Conservation (phyloP, 2,329 filamentous ascomycete species). For the Sporothrix protearum region DNA sequence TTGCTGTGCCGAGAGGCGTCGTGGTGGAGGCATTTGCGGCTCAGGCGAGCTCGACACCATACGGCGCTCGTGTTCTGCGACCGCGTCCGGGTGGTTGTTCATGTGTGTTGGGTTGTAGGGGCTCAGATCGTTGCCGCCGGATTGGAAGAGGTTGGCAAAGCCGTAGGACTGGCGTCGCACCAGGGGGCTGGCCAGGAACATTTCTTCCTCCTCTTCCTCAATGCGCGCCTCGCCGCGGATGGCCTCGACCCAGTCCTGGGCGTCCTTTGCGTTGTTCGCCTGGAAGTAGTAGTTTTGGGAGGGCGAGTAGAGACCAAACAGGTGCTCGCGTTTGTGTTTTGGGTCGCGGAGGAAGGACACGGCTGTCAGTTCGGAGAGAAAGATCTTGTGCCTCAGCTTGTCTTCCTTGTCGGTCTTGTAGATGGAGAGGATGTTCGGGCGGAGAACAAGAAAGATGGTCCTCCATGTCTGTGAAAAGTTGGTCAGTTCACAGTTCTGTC, state of each 20-base stretch:
- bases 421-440: constrained; percentile 83
- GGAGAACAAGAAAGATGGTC: constrained; percentile 79
- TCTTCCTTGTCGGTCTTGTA: constrained; percentile 91
- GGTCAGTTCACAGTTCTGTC: constrained; percentile 11
- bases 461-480: constrained; percentile 70
- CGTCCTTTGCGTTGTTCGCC: constrained; percentile 67
- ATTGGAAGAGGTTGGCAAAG: constrained; percentile 23
- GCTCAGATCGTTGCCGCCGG: constrained; percentile 21
- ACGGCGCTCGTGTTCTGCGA: constrained; percentile 41
- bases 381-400: constrained; percentile 83
- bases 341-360: constrained; percentile 85
- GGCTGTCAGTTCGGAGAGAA: constrained; percentile 84
- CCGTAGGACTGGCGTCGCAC: constrained; percentile 48
- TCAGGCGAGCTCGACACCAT: constrained; percentile 61
- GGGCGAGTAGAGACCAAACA: constrained; percentile 90
- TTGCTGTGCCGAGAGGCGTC: constrained; percentile 49
- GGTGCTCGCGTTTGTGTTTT: constrained; percentile 78
- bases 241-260: constrained; percentile 78
- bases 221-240: constrained; percentile 78
- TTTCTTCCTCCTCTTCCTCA: constrained; percentile 83
- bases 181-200: constrained; percentile 67
- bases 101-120: constrained; percentile 12
- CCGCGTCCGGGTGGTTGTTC: constrained; percentile 24
- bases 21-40: constrained; percentile 42
- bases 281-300: constrained; percentile 90